Percentiles rank a stretch among this genome's conserved stretches.
phyloP scores from a whole-genome alignment of 2,329 filamentous ascomycete genomes.

The Pestalotiopsis fici region DNA sequence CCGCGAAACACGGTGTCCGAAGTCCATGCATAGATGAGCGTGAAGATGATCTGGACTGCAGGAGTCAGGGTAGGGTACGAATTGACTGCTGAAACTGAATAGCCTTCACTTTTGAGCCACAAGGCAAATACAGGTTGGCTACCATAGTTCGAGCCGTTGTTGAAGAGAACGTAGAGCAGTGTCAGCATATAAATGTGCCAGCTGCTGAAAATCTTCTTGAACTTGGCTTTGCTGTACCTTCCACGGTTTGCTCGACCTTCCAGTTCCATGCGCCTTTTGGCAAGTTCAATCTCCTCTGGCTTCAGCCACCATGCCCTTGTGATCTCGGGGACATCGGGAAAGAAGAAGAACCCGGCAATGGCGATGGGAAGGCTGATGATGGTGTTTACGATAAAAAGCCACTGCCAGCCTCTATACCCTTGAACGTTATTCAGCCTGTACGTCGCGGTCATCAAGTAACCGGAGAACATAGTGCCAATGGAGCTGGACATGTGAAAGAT shows the following conservation, averaged over 20 bases:
- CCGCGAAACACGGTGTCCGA: constrained; percentile 63
- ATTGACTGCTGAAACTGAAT: constrained; percentile 38
- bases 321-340: constrained; percentile 40
- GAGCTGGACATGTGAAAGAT: constrained; percentile 34
- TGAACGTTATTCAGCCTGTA: constrained; percentile 47
- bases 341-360: constrained; percentile 46
- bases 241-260: constrained; percentile 45
- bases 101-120: constrained; percentile 46
- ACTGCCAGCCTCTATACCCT: constrained; percentile 56
- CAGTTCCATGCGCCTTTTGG: constrained; percentile 39
- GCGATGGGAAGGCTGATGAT: constrained; percentile 54
- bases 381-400: constrained; percentile 55
- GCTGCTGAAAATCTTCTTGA: constrained; percentile 60
- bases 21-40: constrained; percentile 65
- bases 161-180: constrained; percentile 64
- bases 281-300: constrained; percentile 36
- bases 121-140: constrained; percentile 56
- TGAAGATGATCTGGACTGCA: constrained; percentile 56
- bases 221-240: constrained; percentile 44
- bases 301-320: constrained; percentile 38
- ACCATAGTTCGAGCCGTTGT: constrained; percentile 53
- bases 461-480: constrained; percentile 40
- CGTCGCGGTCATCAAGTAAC: constrained; percentile 56
- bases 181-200: constrained; percentile 67
- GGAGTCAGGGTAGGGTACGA: constrained; percentile 61